Conservation (phyloP, 352 stramenopile species). For the Saprolegnia parasitica region DNA sequence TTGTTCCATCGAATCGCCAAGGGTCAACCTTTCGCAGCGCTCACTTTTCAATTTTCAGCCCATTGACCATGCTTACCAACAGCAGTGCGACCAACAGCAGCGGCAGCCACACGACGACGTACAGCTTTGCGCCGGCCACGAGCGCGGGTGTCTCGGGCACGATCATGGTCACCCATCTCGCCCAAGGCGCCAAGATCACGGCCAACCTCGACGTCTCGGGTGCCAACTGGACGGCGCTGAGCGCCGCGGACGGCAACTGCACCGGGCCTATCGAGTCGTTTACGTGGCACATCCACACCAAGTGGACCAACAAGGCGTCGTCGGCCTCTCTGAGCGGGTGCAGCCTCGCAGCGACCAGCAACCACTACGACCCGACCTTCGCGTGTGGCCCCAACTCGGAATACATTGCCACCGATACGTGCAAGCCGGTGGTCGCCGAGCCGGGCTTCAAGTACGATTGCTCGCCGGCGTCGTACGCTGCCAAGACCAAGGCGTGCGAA, state of each 20-base stretch:
- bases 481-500: constrained; percentile 44
- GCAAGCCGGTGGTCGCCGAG: constrained; percentile 30
- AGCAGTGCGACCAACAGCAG: not conserved
- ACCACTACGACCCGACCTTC: constrained; percentile 57
- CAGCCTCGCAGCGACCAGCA: constrained; percentile 37
- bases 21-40: not conserved
- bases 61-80: not conserved
- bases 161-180: not conserved
- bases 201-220: constrained; percentile 5
- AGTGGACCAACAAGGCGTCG: constrained; percentile 32
- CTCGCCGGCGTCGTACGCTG: constrained; percentile 35
- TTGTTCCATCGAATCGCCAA: not conserved
- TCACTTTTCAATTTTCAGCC: not conserved
- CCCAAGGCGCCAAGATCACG: not conserved
- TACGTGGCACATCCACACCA: constrained; percentile 57
- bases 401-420: constrained; percentile 38
- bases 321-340: constrained; percentile 39
- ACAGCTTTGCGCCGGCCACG: not conserved
- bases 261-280: constrained; percentile 34
- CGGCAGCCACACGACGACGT: not conserved
- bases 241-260: constrained; percentile 39
- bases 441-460: constrained; percentile 38
- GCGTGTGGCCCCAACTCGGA: constrained; percentile 54
- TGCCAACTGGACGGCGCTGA: not conserved
- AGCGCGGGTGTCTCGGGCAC: not conserved